Percentiles rank a stretch among this genome's conserved stretches.
Evolutionary conservation across 192 early-diverging fungal species (phyloP).

Genomic region (Dissophora ornata): DNA sequence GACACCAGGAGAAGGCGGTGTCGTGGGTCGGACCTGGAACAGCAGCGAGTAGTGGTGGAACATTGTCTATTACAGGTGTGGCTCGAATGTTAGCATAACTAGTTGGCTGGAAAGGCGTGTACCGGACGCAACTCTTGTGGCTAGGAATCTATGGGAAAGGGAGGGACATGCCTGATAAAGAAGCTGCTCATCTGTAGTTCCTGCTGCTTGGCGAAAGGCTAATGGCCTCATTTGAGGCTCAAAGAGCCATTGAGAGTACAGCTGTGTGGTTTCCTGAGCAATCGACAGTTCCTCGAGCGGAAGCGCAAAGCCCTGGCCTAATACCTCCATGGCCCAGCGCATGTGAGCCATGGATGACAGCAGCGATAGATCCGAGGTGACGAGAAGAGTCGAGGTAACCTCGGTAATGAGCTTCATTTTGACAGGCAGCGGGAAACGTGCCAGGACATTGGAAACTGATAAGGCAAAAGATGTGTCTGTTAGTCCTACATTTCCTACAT

Average conservation of each 20-base stretch:
- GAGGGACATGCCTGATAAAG: constrained; percentile 70
- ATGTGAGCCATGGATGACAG: constrained; percentile 83
- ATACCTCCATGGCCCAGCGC: constrained; percentile 84
- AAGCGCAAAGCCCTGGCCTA: constrained; percentile 85
- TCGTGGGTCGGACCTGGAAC: constrained; percentile 58
- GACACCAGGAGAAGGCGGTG: constrained; percentile 50
- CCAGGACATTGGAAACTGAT: constrained; percentile 78
- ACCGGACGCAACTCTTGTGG: background rate
- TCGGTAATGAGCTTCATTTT: constrained; percentile 74
- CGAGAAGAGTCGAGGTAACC: constrained; percentile 67
- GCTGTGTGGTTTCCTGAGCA: constrained; percentile 69
- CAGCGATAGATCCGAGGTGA: constrained; percentile 66
- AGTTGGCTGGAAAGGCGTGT: too few relatives aligned
- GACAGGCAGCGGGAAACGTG: constrained; percentile 72
- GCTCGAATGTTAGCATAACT: too few relatives aligned
- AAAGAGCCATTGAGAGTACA: constrained; percentile 85
- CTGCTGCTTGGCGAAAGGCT: constrained; percentile 61
- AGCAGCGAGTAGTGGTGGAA: constrained; percentile 83
- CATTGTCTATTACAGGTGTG: constrained; percentile 63
- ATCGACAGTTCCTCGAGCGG: constrained; percentile 81
- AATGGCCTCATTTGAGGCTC: constrained; percentile 68
- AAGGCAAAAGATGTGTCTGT: constrained; percentile 1
- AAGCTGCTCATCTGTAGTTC: constrained; percentile 69
- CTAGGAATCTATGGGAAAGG: background rate
- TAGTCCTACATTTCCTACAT: too few relatives aligned